These are phyloP conservation scores for sunflower (Helianthus annuus) DNA, from an alignment of 129 eudicot genomes.

Conservation along the genomic window DNA sequence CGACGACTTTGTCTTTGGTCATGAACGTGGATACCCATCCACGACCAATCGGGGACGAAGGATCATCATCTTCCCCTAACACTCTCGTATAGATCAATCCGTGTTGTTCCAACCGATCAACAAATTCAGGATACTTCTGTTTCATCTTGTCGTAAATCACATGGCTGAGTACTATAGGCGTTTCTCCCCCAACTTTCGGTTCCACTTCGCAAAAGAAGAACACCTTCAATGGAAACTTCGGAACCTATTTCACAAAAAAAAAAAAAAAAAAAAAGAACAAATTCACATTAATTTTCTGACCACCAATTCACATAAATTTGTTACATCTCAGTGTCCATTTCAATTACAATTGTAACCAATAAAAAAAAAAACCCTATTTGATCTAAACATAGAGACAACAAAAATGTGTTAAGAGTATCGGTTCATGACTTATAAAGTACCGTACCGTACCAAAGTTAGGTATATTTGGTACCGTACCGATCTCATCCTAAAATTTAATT, in stretches of 20 bases:
- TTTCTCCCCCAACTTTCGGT: constrained; percentile 90
- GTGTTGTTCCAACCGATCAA: constrained; percentile 65
- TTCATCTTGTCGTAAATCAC: constrained; percentile 83
- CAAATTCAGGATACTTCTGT: constrained; percentile 75
- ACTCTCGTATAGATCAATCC: constrained; percentile 80
- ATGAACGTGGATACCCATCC: constrained; percentile 95
- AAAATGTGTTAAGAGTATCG: too few species aligned
- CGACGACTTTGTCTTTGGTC: constrained; percentile 79
- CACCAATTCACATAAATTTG: background rate
- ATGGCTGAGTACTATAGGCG: constrained; percentile 94
- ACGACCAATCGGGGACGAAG: constrained; percentile 94
- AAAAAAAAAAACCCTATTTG: too few species aligned
- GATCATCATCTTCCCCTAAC: constrained; percentile 88
- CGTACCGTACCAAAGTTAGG: too few species aligned
- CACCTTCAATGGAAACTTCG: constrained; percentile 81
- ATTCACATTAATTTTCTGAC: background rate
- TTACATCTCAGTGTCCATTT: background rate
- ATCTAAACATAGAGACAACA: background rate
- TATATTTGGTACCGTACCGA: too few species aligned
- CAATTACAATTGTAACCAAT: background rate
- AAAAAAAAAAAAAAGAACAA: background rate
- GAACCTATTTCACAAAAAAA: constrained; percentile 51
- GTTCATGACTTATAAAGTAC: too few species aligned
- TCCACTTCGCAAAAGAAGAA: constrained; percentile 95
- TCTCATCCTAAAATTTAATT: too few species aligned